Conservation (phyloP, 1,139 yeast species). For the Taphrina flavorubra region DNA sequence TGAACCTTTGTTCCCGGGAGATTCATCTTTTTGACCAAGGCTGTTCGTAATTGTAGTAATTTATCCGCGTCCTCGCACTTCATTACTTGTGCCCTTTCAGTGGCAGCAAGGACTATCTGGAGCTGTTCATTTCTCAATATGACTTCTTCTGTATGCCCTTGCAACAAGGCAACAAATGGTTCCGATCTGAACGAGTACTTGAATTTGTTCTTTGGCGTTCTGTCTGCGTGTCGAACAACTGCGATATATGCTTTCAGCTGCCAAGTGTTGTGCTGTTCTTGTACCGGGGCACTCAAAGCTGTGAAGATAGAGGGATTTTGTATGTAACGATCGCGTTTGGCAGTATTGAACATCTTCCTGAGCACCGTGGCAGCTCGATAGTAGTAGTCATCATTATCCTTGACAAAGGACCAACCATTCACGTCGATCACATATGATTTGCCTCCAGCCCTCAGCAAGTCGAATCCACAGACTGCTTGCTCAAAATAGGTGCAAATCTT, state of each 20-base stretch:
- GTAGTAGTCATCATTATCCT: slow-evolving; percentile 85
- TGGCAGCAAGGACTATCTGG: slow-evolving; percentile 82
- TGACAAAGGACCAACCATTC: slow-evolving; percentile 96
- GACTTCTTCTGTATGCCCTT: slow-evolving; percentile 95
- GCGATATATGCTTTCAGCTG: slow-evolving; percentile 90
- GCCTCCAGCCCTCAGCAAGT: slow-evolving; percentile 85
- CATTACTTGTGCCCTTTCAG: slow-evolving; percentile 77
- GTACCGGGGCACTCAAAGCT: slow-evolving; percentile 45
- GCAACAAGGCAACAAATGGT: slow-evolving; percentile 79
- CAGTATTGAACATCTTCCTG: slow-evolving; percentile 70
- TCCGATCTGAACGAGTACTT: slow-evolving; percentile 92
- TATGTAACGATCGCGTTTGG: slow-evolving; percentile 60
- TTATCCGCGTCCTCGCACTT: slow-evolving; percentile 80
- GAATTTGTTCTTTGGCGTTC: slow-evolving; percentile 98
- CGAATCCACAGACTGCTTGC: slow-evolving; percentile 98
- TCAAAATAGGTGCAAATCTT: slow-evolving; percentile 76
- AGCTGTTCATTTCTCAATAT: slow-evolving; percentile 87
- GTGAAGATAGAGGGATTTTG: slow-evolving; percentile 44
- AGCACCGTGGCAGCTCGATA: slow-evolving; percentile 81
- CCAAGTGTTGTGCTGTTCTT: slow-evolving; percentile 89
- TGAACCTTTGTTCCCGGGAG: slow-evolving; percentile 98
- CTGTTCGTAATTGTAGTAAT: slow-evolving; percentile 73
- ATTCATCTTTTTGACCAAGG: slow-evolving; percentile 83
- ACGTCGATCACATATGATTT: slow-evolving; percentile 94
- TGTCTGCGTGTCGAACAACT: slow-evolving; percentile 94